Percentiles rank a stretch among this genome's conserved stretches.
Evolutionary conservation across 768 basidiomycete genomes (phyloP).

Genomic region (Hygrophorus russula): DNA sequence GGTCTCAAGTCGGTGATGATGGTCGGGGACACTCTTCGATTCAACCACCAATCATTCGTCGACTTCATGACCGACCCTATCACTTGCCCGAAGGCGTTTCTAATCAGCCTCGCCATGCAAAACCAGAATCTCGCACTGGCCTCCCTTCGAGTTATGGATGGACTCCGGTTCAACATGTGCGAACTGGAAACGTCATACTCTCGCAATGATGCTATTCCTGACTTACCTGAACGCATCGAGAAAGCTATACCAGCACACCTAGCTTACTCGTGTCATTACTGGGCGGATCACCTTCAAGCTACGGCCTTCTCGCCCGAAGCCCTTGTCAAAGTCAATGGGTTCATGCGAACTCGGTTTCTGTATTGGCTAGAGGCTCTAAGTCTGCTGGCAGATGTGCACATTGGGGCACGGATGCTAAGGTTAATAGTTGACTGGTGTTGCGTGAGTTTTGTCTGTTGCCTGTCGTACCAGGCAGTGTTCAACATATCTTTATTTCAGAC

Average conservation of each 20-base stretch:
- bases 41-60: slow-evolving; percentile 16
- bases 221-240: slow-evolving; percentile 10
- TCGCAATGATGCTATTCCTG: slow-evolving; percentile 16
- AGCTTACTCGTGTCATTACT: slow-evolving; percentile 25
- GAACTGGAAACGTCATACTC: slow-evolving; percentile 21
- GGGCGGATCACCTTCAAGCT: slow-evolving; percentile 19
- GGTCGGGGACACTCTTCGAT: neutral
- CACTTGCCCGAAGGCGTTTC: slow-evolving; percentile 14
- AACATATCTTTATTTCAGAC: neutral
- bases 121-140: slow-evolving; percentile 12
- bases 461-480: neutral
- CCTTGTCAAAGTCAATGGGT: slow-evolving; percentile 8
- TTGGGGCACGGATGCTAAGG: slow-evolving; percentile 7
- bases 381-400: slow-evolving; percentile 7
- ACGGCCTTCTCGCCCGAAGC: neutral
- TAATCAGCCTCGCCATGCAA: slow-evolving; percentile 12
- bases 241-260: slow-evolving; percentile 17
- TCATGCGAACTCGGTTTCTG: slow-evolving; percentile 17
- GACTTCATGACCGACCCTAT: slow-evolving; percentile 22
- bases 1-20: neutral
- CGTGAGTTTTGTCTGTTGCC: neutral
- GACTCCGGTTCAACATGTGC: no score
- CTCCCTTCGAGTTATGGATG: slow-evolving; percentile 20
- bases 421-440: slow-evolving; percentile 1
- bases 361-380: slow-evolving; percentile 30